Evolutionary conservation across 1,284 basidiomycete species (phyloP), one percentile per base, ranked within the genome.

Genomic region (Boletus semigastroideus): DNA sequence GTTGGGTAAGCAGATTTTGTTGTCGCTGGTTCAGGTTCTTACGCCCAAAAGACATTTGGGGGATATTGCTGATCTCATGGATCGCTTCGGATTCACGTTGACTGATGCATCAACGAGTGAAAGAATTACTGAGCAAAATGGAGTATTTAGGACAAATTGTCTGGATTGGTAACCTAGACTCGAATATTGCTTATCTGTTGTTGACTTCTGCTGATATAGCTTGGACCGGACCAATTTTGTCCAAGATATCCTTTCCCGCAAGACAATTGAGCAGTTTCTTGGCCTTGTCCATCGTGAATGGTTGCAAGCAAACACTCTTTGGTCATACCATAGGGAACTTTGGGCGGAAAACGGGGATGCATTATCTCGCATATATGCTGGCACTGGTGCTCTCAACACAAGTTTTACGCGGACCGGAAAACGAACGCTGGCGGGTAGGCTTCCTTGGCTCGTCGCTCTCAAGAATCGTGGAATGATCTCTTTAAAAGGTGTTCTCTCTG

Each of bases 161-260:
- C 75, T 99, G 44, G 96, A 98, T 68, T 98, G 94, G 93, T 93
- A 62, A 58, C 78, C 58, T 20, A 20, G 39, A 25, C 42, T 17
- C 36, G 3, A 47, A 14, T 16, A 10, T 4, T 19, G n/a, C 47
- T 16, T 17, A 25, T 46, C 33, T 37, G 16, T 17, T 27, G 36
- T 30, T 57, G 55, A 55, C 39, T 42, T 19, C 44, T 53, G 45
- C 40, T 42, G 40, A 48, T 54, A 55, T 59, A 95, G 94, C 68
- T 75, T 98, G 56, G 96, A 98, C 66, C 86, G 97, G 36, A 99
- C 97, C n/a, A 99, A 99, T 68, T 97, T 97, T 59, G 85, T 98
- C 1, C 90, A 98, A 72, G 95, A 98, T 62, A 91, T 96, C 55
- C 75, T 97, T 38, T 94, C 92, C 1, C 81, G 86, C 5, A 80